Evolutionary conservation across 805 yeast genomes (phyloP), one percentile per base, ranked within the genome.

Genomic region (Wickerhamiella sorbophila): DNA sequence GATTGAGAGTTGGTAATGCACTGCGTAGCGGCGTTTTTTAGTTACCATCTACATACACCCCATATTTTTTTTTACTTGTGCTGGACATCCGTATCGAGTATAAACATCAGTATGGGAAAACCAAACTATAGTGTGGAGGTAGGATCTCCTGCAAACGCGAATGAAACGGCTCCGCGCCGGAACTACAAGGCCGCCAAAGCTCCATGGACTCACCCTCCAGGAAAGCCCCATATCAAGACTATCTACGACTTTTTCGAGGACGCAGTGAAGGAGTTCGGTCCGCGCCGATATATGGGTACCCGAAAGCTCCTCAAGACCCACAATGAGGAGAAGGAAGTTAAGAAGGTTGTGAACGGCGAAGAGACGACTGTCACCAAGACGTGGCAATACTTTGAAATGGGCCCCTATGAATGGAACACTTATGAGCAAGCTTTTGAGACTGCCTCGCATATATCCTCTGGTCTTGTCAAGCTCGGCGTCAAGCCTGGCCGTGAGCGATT

Each of bases 301-400:
- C 79, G 98, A 67, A 75, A 78, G 44, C 63, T 81, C 45, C 52
- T 71, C 38, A 88, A 85, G 42, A 59, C 82, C 41, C 88, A 85
- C 62, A 72, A 65, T 42, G 96, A 91, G 59, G 70, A 66, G 40
- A 86, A 83, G 63, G 69, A 66, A 54, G 71, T 91, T 45, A 75
- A 74, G 47, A 87, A 85, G 66, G 57, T 72, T 40, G 65, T 91
- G 38, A 81, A 87, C 52, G 97, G 96, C 45, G 71, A 79, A 57
- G 74, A 74, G 43, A 65, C 62, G 22, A 67, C 74, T 50, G 79
- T 79, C 39, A 85, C 81, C 55, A 91, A 91, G 65, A 77, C 77
- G 41, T 91, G 98, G 98, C 63, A 70, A 42, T 88, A 67, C 62
- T 91, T 72, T 59, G 95, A 91, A 63, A 65, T 79, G 55, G 70